These are phyloP conservation scores for Exophiala lecanii-corni DNA, from an alignment of 2,329 filamentous ascomycete genomes.

Conservation along the genomic window DNA sequence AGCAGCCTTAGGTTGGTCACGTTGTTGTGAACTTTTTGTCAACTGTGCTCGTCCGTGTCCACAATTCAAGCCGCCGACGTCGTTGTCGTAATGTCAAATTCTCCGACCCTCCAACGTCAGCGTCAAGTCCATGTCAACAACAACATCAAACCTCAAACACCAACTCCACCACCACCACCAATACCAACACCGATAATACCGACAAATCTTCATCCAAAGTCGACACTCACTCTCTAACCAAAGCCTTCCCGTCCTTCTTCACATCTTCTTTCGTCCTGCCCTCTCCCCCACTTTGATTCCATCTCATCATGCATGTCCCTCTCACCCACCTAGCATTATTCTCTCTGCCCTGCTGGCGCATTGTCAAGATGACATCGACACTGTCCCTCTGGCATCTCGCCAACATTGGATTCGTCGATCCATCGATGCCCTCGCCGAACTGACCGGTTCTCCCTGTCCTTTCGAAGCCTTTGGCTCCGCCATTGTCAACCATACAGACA, in stretches of 20 bases:
- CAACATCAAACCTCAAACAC: too few relatives aligned
- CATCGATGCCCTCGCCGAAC: constrained; percentile 41
- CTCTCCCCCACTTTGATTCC: too few relatives aligned
- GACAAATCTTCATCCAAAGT: too few relatives aligned
- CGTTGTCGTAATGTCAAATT: too few relatives aligned
- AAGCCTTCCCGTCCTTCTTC: too few relatives aligned
- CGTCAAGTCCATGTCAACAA: too few relatives aligned
- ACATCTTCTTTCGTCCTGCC: too few relatives aligned
- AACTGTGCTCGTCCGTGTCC: too few relatives aligned
- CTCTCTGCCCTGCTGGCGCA: background rate
- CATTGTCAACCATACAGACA: constrained; percentile 52
- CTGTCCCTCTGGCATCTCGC: constrained; percentile 37
- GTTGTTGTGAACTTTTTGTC: too few relatives aligned
- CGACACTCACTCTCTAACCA: too few relatives aligned
- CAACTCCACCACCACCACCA: background rate
- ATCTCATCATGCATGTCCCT: background rate
- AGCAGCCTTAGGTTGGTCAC: too few relatives aligned
- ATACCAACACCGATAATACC: background rate
- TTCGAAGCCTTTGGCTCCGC: constrained; percentile 52
- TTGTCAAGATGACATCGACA: constrained; percentile 3
- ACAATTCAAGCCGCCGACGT: background rate
- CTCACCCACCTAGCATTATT: background rate
- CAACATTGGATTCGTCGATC: constrained; percentile 52
- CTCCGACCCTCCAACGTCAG: too few relatives aligned
- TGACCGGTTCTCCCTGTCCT: constrained; percentile 44